Percentiles rank a stretch among this genome's conserved stretches.
Conservation (phyloP, 2,329 filamentous ascomycete species). For the Triangularia setosa region DNA sequence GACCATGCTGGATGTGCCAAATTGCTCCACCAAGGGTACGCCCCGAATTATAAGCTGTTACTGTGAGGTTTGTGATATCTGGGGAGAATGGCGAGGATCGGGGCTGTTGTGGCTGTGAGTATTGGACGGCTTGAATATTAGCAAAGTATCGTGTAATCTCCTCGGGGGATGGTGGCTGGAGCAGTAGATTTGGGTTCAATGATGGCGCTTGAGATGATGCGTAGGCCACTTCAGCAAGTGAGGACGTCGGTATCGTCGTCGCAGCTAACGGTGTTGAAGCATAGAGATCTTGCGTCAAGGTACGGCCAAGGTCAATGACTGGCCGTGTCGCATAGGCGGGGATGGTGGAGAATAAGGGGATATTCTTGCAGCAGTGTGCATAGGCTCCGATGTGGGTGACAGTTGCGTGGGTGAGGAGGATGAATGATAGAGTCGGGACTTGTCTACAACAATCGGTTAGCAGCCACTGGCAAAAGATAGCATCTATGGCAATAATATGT, state of each 20-base stretch:
- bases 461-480: neutral
- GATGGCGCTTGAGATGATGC: slow-evolving; percentile 50
- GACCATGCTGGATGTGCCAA: slow-evolving; percentile 96
- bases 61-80: slow-evolving; percentile 82
- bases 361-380: slow-evolving; percentile 94
- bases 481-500: neutral
- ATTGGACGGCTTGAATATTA: slow-evolving; percentile 87
- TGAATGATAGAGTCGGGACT: slow-evolving; percentile 84
- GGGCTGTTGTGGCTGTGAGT: slow-evolving; percentile 93
- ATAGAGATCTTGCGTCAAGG: slow-evolving; percentile 87
- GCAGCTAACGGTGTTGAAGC: slow-evolving; percentile 83
- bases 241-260: slow-evolving; percentile 70
- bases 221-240: slow-evolving; percentile 63
- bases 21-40: slow-evolving; percentile 96
- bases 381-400: slow-evolving; percentile 88
- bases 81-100: slow-evolving; percentile 82
- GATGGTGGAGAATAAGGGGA: slow-evolving; percentile 85
- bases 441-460: slow-evolving; percentile 53
- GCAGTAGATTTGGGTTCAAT: slow-evolving; percentile 51
- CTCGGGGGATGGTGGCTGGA: slow-evolving; percentile 71
- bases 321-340: slow-evolving; percentile 93
- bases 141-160: slow-evolving; percentile 93
- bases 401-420: slow-evolving; percentile 93
- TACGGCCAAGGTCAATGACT: slow-evolving; percentile 88
- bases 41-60: slow-evolving; percentile 95